phyloP scores from a whole-genome alignment of 2,329 filamentous ascomycete species.

The Ophiocordyceps robertsii region DNA sequence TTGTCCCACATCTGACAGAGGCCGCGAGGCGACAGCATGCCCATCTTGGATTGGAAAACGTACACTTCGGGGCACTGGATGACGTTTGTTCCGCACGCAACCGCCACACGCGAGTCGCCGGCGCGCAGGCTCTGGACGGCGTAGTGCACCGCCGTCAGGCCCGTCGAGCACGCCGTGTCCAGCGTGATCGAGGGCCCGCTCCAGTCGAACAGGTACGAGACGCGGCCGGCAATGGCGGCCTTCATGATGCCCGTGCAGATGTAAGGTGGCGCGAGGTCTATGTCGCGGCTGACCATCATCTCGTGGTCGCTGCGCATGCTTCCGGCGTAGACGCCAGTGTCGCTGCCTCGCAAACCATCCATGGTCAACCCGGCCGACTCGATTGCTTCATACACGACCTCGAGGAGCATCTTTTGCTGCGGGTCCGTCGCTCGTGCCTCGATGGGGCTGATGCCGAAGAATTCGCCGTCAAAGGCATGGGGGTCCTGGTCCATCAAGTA shows the following conservation, averaged over 20 bases:
- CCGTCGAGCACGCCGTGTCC: constrained; percentile 23
- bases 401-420: background rate
- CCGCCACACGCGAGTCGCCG: background rate
- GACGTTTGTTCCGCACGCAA: background rate
- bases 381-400: background rate
- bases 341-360: background rate
- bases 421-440: background rate
- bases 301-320: background rate
- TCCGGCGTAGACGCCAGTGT: background rate
- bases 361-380: background rate
- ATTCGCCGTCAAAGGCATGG: background rate
- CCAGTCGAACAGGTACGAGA: constrained; percentile 3
- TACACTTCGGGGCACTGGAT: constrained; percentile 9
- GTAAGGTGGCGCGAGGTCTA: background rate
- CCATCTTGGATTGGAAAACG: constrained; percentile 7
- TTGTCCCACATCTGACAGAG: constrained; percentile 25
- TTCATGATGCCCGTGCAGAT: background rate
- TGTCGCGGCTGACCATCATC: background rate
- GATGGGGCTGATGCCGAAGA: background rate
- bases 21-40: constrained; percentile 23
- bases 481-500: background rate
- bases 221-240: background rate
- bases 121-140: background rate
- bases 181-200: constrained; percentile 12
- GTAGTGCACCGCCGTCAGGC: constrained; percentile 10